phyloP scores from a whole-genome alignment of 148 eudicot species.

The Chenopodium quinoa region DNA sequence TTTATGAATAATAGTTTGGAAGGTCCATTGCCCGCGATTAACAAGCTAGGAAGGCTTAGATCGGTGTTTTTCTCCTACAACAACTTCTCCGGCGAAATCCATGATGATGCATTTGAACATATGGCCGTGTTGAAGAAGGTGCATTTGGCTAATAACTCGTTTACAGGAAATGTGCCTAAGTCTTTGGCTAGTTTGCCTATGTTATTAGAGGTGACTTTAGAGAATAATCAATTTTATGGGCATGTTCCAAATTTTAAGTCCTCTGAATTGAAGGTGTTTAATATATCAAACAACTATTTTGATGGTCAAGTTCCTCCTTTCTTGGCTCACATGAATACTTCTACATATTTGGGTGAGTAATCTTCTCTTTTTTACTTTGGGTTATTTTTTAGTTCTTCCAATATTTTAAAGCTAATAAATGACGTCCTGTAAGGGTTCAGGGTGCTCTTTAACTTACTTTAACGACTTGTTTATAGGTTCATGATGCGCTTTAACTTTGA shows the following conservation, averaged over 20 bases:
- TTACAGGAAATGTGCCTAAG: slow-evolving; percentile 45
- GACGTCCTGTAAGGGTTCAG: no score
- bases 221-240: slow-evolving; percentile 55
- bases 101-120: slow-evolving; percentile 37
- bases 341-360: slow-evolving; percentile 30
- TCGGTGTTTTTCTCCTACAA: slow-evolving; percentile 49
- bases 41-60: slow-evolving; percentile 37
- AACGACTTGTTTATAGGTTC: no score
- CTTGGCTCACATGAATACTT: slow-evolving; percentile 32
- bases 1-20: slow-evolving; percentile 54
- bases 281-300: slow-evolving; percentile 47
- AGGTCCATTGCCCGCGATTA: slow-evolving; percentile 44
- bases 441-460: no score
- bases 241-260: slow-evolving; percentile 49
- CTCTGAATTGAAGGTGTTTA: slow-evolving; percentile 23
- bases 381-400: not conserved
- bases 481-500: no score
- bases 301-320: slow-evolving; percentile 51
- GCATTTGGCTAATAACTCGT: slow-evolving; percentile 45
- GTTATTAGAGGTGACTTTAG: slow-evolving; percentile 46
- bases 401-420: no score
- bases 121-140: slow-evolving; percentile 54
- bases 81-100: slow-evolving; percentile 52
- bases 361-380: not conserved
- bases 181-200: slow-evolving; percentile 43